Evolutionary conservation across 2,329 filamentous ascomycete genomes (phyloP), one percentile per base, ranked within the genome.

Genomic region (Xylariomycetidae sp.): DNA sequence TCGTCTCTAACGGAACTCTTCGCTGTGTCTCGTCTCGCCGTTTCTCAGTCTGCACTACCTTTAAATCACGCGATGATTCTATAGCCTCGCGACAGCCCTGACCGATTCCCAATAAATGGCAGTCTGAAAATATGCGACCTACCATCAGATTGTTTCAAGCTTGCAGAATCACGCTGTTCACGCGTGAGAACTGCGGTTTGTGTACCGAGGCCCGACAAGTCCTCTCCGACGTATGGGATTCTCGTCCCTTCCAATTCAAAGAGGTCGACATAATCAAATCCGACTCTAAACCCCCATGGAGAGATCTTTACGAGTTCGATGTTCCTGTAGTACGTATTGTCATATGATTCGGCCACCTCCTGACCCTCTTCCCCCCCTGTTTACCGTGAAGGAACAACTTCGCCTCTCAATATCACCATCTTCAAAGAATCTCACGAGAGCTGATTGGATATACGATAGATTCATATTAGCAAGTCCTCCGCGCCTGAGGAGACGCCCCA

Each of bases 281-380:
- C 0, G 73, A 77, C 16, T 70, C 72, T 12, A 72, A 77, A 41
- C 62, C 66, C 16, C 40, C 34, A 4, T 90, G 85, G 85, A 79
- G 75, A 50, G 70, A 80, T 30, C 52, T 88, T 1, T 90, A 90
- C 54, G 85, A 88, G 37, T 86, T 88, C 55, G 85, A 90, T 47
- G 85, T 86, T 6, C 85, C 85, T 0, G 85, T 89, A 51, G 85
- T 89, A 65, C 51, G 71, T 58, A 13, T 13, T n/a, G n/a, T n/a
- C n/a, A n/a, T n/a, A n/a, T n/a, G n/a, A n/a, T n/a, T n/a, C n/a
- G n/a, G n/a, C n/a, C n/a, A n/a, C n/a, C n/a, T n/a, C n/a, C n/a
- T n/a, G n/a, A n/a, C n/a, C n/a, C n/a, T n/a, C n/a, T n/a, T n/a
- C n/a, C n/a, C n/a, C n/a, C n/a, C n/a, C n/a, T 1, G 5, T 19